Base-by-base conservation (phyloP, 2,329 filamentous ascomycete genomes). In the Claviceps quebecensis region DNA sequence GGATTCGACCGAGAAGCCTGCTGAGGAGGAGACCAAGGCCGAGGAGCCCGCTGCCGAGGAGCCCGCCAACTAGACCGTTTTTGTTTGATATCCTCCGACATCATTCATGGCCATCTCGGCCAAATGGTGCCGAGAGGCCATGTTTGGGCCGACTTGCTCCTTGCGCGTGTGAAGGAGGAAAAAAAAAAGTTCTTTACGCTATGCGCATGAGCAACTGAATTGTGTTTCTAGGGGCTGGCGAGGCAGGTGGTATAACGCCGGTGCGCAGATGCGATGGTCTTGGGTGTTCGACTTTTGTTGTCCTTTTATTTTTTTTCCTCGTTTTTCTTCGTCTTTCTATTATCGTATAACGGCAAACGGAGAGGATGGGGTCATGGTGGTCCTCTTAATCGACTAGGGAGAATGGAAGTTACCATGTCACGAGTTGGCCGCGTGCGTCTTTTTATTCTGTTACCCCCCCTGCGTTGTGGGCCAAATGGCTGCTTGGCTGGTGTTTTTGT, bases 51-150 rank as follows among this genome's bases (percentile, higher is more conserved):
- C 68, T 48, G 62, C 69, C 56, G 64, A 29, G 26, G 26, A 70
- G 56, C 73, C 76, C 56, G 67, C 77, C 58, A 79, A 77, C 59
- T 80, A 80, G 73, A 72, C 61, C 26, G 26, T 56, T 56, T 53
- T 54, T 57, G 50, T 57, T 51, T 50, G 45, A 51, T 59, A 57
- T 60, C 56, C 56, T 57, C 60, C 59, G 66, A 69, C 66, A 67
- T 29, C 26, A 9, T n/a, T 63, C 64, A 67, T 61, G 59, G 59
- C 61, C 64, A 60, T 66, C 61, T 68, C 67, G 62, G 65, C 65
- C 60, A 58, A 57, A 54, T 57, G 61, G 60, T 61, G 61, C 63
- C 63, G 66, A 66, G 62, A 63, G 61, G 64, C 61, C 51, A 58
- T 60, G 55, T 58, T 59, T 59, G 60, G 59, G 38, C 47, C 58